Evolutionary conservation across 2,329 filamentous ascomycete genomes (phyloP), one percentile per base, ranked within the genome.

Genomic region (Beauveria caledonica): DNA sequence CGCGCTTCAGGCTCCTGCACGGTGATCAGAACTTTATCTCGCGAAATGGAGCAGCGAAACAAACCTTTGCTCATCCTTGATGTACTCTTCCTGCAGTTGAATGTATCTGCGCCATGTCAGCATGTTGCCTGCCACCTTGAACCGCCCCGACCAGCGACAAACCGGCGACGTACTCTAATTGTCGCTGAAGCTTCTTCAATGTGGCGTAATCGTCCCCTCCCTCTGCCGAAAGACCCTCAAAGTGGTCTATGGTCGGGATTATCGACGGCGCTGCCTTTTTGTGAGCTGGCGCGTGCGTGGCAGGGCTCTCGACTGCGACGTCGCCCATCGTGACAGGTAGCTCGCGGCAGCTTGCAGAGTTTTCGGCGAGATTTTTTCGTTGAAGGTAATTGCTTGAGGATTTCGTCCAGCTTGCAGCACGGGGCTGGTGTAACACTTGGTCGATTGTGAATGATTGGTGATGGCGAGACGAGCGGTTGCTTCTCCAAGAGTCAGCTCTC

Each of bases 81-180:
- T 99, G 77, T 99, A 99, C 75, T 99, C 94, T 77, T 99, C 94
- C 78, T 99, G 94, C 68, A 99, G 83, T 77, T 97, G 91, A 73
- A 97, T 96, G 76, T 96, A 90, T 74, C 88, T 91, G 68, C 65
- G 60, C 10, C 50, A 33, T 39, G 60, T 64, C 64, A 76, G 71
- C 55, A 59, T 23, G 17, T 53, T 51, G 64, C 62, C 59, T 51
- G 64, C 62, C 59, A 21, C 39, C 42, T 8, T 25, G 5, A 23
- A 45, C 55, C 44, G 42, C 27, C 25, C 10, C 21, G 9, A 33
- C 5, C 39, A 19, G 56, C 29, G 59, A 25, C 40, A 44, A 19
- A 13, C 40, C 45, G 46, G 52, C 62, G 21, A 42, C 85, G 68
- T 83, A 97, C 86, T 99, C 94, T 68, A 97, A 80, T 80, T 97